These are phyloP conservation scores for Crithidia expoeki DNA, from an alignment of 208 protist species.

Conservation along the genomic window DNA sequence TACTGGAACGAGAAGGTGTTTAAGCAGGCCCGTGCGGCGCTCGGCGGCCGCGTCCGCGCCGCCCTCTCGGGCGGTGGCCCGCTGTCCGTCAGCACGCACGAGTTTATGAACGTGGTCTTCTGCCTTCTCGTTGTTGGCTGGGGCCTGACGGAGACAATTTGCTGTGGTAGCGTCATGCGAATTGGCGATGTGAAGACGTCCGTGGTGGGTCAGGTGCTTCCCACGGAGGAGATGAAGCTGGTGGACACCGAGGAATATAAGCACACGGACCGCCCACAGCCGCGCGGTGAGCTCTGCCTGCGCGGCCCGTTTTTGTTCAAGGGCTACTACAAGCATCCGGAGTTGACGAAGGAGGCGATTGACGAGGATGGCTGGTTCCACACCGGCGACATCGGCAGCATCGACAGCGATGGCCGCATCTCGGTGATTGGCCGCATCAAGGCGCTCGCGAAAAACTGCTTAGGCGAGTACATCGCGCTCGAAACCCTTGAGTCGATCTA, in stretches of 20 bases:
- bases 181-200: constrained; percentile 55
- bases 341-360: constrained; percentile 85
- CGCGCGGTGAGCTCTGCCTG: constrained; percentile 81
- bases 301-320: constrained; percentile 85
- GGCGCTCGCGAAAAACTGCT: constrained; percentile 92
- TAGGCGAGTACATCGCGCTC: constrained; percentile 93
- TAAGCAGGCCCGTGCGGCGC: constrained; percentile 34
- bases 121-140: constrained; percentile 70
- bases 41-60: constrained; percentile 67
- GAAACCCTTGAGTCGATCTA: constrained; percentile 85
- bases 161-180: constrained; percentile 69
- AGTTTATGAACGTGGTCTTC: constrained; percentile 89
- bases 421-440: constrained; percentile 92
- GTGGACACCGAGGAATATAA: constrained; percentile 87
- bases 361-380: constrained; percentile 90
- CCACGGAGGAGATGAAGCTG: constrained; percentile 89
- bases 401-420: constrained; percentile 60
- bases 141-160: constrained; percentile 90
- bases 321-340: constrained; percentile 92
- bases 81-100: constrained; percentile 67
- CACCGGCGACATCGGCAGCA: constrained; percentile 89
- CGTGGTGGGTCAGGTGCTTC: constrained; percentile 68
- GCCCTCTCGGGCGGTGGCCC: constrained; percentile 88
- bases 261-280: constrained; percentile 75
- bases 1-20: constrained; percentile 90